Conservation (phyloP, 495 filamentous ascomycete genomes). For the Thermochaetoides thermophila region DNA sequence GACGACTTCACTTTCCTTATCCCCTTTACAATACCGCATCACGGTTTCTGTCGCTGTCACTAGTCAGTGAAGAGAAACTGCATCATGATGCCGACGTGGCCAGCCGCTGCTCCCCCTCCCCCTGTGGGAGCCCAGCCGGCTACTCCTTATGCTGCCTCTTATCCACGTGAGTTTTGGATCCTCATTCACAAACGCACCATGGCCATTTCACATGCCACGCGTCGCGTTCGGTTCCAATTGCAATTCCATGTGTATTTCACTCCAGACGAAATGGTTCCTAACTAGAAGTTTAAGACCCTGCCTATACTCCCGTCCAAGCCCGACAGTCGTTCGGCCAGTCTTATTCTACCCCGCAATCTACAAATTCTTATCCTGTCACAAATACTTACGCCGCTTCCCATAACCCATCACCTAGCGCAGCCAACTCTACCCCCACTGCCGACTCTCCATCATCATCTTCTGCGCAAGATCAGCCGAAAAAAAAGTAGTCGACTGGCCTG, state of each 20-base stretch:
- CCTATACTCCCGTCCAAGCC: conserved; percentile 38
- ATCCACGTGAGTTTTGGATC: conserved; percentile 11
- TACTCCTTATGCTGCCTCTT: conserved; percentile 18
- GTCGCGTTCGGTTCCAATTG: no score
- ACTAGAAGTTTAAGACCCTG: no score
- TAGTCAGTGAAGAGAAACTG: no score
- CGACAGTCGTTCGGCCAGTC: conserved; percentile 30
- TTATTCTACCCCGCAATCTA: conserved; percentile 17
- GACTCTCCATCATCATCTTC: conserved; percentile 5
- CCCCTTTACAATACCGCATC: no score
- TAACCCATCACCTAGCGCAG: conserved; percentile 8
- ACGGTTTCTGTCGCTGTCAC: no score
- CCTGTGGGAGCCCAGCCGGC: conserved; percentile 21
- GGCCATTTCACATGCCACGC: no score
- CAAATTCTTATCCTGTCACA: conserved; percentile 15
- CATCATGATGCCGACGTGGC: conserved; percentile 20
- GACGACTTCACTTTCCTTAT: no score
- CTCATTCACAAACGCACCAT: no score
- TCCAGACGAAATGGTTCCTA: no score
- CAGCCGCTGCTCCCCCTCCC: conserved; percentile 13
- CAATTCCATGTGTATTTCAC: no score
- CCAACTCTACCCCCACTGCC: conserved; percentile 14
- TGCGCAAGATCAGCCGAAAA: conserved; percentile 29
- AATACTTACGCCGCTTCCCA: conserved; percentile 13
- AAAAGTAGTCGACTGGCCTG: conserved; percentile 62